These are phyloP conservation scores for Ochromonas danica DNA, from an alignment of 108 stramenopile species.

Conservation along the genomic window DNA sequence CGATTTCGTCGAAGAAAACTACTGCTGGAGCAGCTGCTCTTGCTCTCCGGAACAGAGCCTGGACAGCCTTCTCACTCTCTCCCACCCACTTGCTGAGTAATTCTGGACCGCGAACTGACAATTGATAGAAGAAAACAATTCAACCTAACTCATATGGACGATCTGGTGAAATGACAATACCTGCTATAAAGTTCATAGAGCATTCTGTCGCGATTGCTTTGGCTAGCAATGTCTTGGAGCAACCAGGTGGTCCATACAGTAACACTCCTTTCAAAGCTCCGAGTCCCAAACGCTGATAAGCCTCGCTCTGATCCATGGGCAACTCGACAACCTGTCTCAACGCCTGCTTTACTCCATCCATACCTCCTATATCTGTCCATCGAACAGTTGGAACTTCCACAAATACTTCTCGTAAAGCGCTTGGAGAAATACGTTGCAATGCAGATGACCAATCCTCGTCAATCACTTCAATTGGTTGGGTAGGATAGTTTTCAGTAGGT, in stretches of 20 bases:
- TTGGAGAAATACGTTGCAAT: slow-evolving; percentile 44
- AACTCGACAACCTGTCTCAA: slow-evolving; percentile 53
- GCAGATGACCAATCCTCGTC: slow-evolving; percentile 38
- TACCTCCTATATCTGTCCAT: slow-evolving; percentile 59
- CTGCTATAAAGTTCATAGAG: slow-evolving; percentile 53
- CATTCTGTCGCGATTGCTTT: slow-evolving; percentile 55
- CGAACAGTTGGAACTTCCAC: slow-evolving; percentile 50
- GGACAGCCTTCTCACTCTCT: slow-evolving; percentile 57
- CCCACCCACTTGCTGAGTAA: slow-evolving; percentile 59
- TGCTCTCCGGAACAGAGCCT: slow-evolving; percentile 55
- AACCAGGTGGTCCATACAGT: slow-evolving; percentile 65
- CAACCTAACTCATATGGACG: slow-evolving; percentile 2
- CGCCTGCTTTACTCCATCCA: slow-evolving; percentile 56
- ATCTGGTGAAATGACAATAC: slow-evolving; percentile 19
- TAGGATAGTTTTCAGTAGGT: neutral
- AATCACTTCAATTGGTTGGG: slow-evolving; percentile 20
- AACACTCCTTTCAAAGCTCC: slow-evolving; percentile 51
- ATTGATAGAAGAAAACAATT: neutral
- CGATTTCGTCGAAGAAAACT: slow-evolving; percentile 97
- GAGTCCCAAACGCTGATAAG: slow-evolving; percentile 47
- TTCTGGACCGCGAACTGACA: slow-evolving; percentile 48
- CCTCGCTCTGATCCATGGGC: slow-evolving; percentile 54
- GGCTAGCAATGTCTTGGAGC: slow-evolving; percentile 63
- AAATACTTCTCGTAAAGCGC: slow-evolving; percentile 51
- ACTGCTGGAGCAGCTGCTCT: slow-evolving; percentile 76